Base-by-base conservation (phyloP, 116 monocot genomes). In the Dioscorea cayenensis region DNA sequence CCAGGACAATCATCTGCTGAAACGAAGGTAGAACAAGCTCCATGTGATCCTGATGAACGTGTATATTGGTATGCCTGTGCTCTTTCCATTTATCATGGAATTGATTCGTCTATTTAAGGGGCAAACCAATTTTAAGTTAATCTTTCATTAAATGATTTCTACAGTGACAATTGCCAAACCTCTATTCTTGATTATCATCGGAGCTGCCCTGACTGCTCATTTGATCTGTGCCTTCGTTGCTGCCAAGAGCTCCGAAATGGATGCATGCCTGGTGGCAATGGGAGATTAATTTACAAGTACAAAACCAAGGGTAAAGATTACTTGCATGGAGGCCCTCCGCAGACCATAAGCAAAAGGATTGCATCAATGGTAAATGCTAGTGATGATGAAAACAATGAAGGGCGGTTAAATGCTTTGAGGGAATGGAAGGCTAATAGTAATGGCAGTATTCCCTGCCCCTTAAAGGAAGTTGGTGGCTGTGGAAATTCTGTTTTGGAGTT, bases 381-480 rank as follows among this genome's bases (percentile, higher is more conserved):
- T 14, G 43, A 9, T 22, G 49, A 20, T 16, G 43, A 75, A 72
- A 36, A 48, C 8, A 43, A 43, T 49, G 72, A 36, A 50, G 10
- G 22, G 14, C 36, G 73, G 55, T 76, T 68, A 49, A 29, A 62
- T 50, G 22, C 23, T 61, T 16, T 63, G 8, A 69, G 49, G 48
- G 65, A 79, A 50, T 93, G 93, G 93, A 88, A 75, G 72, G 69
- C 78, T 32, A 74, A 79, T 17, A 71, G 48, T 22, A 69, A 90
- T 77, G 88, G 88, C 6, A 90, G 80, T 58, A 88, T 94, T 60
- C 68, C 75, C 23, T 94, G 94, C 27, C 87, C 94, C 1, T 75
- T 79, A 12, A 66, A 77, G 62, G 76, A 75, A 28, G 7, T 90
- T 8, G 94, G 88, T 65, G 94, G 94, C 16, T 94, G 94, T 66